Percentiles rank a stretch among this genome's conserved stretches.
These are phyloP conservation scores for Boletus barrowsii DNA, from an alignment of 768 basidiomycete genomes.

Conservation along the genomic window DNA sequence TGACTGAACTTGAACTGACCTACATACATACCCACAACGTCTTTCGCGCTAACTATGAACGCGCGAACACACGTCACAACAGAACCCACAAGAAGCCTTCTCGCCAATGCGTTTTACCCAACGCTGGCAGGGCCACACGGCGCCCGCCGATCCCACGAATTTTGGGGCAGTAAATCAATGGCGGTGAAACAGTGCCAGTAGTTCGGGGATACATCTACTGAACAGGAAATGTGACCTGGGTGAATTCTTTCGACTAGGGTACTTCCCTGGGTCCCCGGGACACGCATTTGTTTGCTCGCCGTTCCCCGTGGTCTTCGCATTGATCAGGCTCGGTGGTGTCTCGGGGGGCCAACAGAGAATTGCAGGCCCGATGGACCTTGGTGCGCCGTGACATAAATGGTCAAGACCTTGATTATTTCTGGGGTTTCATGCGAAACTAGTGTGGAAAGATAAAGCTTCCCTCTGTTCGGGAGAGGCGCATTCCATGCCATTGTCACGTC, in stretches of 20 bases:
- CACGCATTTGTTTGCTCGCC: conserved; percentile 4
- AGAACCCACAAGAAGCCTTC: background rate
- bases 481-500: conserved; percentile 18
- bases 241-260: background rate
- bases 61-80: background rate
- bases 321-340: background rate
- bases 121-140: background rate
- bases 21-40: background rate
- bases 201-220: conserved; percentile 18
- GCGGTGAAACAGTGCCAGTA: conserved; percentile 13
- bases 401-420: background rate
- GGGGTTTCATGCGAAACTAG: conserved; percentile 9
- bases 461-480: conserved; percentile 4
- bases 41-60: too few species aligned
- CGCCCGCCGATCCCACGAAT: conserved; percentile 18
- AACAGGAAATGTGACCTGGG: conserved; percentile 4
- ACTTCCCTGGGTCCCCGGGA: conserved; percentile 3
- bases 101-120: background rate
- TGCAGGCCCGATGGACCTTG: background rate
- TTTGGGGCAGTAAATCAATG: conserved; percentile 18
- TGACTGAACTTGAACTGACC: background rate
- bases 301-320: conserved; percentile 4
- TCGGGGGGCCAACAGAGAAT: background rate
- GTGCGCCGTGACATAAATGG: background rate
- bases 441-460: conserved; percentile 3